These are phyloP conservation scores for Ceratocystis variospora DNA, from an alignment of 2,329 filamentous ascomycete species.

Conservation along the genomic window DNA sequence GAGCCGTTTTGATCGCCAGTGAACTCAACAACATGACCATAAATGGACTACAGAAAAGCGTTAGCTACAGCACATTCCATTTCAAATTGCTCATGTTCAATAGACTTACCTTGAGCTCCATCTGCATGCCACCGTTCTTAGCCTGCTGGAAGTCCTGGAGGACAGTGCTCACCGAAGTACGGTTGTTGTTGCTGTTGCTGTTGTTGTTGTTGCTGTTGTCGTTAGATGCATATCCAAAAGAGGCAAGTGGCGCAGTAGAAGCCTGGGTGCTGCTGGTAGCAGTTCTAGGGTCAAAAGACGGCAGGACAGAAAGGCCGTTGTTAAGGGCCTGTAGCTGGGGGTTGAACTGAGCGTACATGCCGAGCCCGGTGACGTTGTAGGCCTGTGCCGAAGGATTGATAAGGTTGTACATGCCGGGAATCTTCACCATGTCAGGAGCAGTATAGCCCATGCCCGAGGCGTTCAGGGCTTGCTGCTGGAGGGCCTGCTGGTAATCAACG, in stretches of 20 bases:
- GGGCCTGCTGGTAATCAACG: not conserved
- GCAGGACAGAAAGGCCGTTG: not conserved
- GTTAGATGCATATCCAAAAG: conserved; percentile 1
- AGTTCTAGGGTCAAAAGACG: not conserved
- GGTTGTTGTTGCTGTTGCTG: conserved; percentile 21
- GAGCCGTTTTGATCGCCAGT: conserved; percentile 93
- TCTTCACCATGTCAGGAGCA: not conserved
- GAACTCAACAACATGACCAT: conserved; percentile 79
- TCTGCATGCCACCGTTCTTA: conserved; percentile 57
- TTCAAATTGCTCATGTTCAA: not conserved
- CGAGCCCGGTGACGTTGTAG: not conserved
- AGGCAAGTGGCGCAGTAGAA: not conserved
- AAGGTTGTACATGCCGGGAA: conserved; percentile 3
- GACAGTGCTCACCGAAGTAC: conserved; percentile 42
- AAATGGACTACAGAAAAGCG: conserved; percentile 51
- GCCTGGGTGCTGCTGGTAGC: not conserved
- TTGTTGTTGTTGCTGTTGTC: conserved; percentile 12
- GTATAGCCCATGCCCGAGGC: not conserved
- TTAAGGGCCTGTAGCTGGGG: conserved; percentile 5
- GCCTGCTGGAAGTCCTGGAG: conserved; percentile 70
- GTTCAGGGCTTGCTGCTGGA: not conserved
- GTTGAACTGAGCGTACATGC: conserved; percentile 4
- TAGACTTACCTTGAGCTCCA: conserved; percentile 55
- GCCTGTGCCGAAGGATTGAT: not conserved
- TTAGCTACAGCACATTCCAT: not conserved